A percentile compares a stretch with the other conserved stretches of the same genome.
Conservation (phyloP, 768 basidiomycete species). For the Kwoniella sp. region DNA sequence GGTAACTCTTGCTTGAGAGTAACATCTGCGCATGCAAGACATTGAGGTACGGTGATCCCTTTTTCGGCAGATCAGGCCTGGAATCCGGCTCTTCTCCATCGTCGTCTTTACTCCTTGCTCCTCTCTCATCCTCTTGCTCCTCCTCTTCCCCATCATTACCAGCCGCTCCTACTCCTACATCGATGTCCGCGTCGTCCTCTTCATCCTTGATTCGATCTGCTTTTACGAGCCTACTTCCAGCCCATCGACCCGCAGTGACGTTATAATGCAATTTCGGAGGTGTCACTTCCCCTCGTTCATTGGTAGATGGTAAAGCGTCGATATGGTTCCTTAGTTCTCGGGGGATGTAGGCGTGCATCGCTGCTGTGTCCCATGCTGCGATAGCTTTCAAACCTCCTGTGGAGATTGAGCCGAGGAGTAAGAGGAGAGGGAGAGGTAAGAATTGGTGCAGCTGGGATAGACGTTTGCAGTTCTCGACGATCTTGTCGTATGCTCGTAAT, state of each 20-base stretch:
- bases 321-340: conserved; percentile 76
- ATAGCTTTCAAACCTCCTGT: conserved; percentile 68
- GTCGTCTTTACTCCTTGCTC: conserved; percentile 31
- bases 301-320: conserved; percentile 56
- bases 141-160: conserved; percentile 7
- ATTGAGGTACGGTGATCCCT: conserved; percentile 51
- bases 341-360: conserved; percentile 79
- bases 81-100: conserved; percentile 56
- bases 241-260: conserved; percentile 26
- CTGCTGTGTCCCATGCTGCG: conserved; percentile 74
- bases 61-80: conserved; percentile 28
- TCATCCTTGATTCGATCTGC: neutral
- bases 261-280: conserved; percentile 55
- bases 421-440: conserved; percentile 79
- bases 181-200: neutral
- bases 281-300: neutral
- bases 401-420: conserved; percentile 72
- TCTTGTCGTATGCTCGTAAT: conserved; percentile 62
- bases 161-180: neutral
- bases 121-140: conserved; percentile 39
- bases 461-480: conserved; percentile 75
- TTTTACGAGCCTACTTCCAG: conserved; percentile 9
- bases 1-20: conserved; percentile 80
- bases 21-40: conserved; percentile 80
- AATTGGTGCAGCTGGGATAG: conserved; percentile 76